phyloP scores from a whole-genome alignment of 306 rosid genomes.

The Vigna angularis region DNA sequence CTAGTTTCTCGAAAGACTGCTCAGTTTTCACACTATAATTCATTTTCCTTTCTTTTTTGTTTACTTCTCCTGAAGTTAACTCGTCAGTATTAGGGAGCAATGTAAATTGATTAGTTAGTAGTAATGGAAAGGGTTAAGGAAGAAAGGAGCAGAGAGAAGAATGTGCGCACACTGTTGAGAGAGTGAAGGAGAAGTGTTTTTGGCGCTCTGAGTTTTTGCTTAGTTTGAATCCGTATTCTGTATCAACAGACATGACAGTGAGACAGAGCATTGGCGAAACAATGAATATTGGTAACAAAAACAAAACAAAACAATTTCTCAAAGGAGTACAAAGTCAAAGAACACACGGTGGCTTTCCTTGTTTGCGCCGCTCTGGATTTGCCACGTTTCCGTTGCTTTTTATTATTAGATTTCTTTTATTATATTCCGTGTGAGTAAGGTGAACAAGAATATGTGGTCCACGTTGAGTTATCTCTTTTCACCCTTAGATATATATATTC shows the following conservation, averaged over 20 bases:
- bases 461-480: too few species aligned
- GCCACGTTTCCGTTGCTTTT: slow-evolving; percentile 1
- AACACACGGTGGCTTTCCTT: not conserved
- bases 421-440: too few species aligned
- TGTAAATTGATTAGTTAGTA: not conserved
- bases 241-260: slow-evolving; percentile 37
- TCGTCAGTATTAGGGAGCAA: not conserved
- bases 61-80: not conserved
- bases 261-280: not conserved
- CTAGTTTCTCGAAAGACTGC: not conserved
- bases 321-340: slow-evolving; percentile 1
- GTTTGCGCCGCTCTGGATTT: not conserved
- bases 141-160: not conserved
- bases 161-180: too few species aligned
- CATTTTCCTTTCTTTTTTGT: not conserved
- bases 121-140: not conserved
- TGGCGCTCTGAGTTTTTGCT: slow-evolving; percentile 29
- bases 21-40: not conserved
- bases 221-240: slow-evolving; percentile 37
- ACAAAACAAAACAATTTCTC: not conserved
- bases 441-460: too few species aligned
- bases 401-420: not conserved
- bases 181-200: slow-evolving; percentile 24
- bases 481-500: too few species aligned
- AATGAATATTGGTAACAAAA: slow-evolving; percentile 1